Base-by-base conservation (phyloP, 2,329 filamentous ascomycete genomes). In the Exophiala sp. region DNA sequence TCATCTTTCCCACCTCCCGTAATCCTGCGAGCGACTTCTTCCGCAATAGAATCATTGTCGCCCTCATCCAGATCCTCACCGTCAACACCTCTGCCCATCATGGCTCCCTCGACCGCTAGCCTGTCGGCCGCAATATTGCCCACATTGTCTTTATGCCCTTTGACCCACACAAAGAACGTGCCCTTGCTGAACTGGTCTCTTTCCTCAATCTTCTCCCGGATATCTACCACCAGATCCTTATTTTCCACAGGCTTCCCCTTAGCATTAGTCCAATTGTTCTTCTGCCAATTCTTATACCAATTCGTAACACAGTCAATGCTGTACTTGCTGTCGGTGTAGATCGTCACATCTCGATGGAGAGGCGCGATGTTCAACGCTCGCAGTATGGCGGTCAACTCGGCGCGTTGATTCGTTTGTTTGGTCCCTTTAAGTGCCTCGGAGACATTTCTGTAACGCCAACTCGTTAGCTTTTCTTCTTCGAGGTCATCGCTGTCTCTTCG, bases 401-500 rank as follows among this genome's bases (percentile, higher is more conserved):
- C 94, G 2, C 94, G 88, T 70, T 97, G 90, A 68, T 99, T 99
- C 1, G 94, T 97, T 72, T 97, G 94, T 8, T 79, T 77, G 12
- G 79, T 76, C 47, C 90, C 90, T 47, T 78, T 72, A 2, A 96
- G 80, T 3, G 85, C 83, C 71, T 95, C 91, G 10, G 88, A 89
- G 20, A 95, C 72, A 65, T 88, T 88, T 62, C 83, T 85, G 65
- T 69, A 64, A 60, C 60, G 58, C 62, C 62, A 64, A 48, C 60
- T 58, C 48, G 60, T 64, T 50, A 58, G 52, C 47, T 54, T 60
- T 55, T 57, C 50, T 52, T 47, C 54, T 21, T 52, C 52, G 41
- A 14, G 10, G 38, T 50, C 46, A 20, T 11, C 29, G 47, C 43
- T 41, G 38, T 53, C 42, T 47, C 48, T 34, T 53, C 29, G 11